phyloP scores from a whole-genome alignment of 208 protist species.

The Trichomonas gallinae region DNA sequence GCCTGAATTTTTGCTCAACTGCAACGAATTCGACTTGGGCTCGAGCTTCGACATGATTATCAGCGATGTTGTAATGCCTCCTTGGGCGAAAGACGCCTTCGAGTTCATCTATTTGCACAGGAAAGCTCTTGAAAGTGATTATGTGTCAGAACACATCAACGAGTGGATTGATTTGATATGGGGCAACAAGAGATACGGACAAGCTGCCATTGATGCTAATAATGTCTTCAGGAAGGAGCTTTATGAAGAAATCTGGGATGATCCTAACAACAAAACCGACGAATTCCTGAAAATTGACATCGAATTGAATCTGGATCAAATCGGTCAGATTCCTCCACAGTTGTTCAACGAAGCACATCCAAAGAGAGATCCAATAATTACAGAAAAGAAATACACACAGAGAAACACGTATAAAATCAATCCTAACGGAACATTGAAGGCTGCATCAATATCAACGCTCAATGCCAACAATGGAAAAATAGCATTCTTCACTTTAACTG shows the following conservation, averaged over 20 bases:
- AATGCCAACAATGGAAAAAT: too few species aligned
- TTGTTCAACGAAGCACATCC: not conserved
- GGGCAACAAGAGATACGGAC: not conserved
- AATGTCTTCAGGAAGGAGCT: not conserved
- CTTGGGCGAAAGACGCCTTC: not conserved
- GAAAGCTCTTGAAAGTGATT: not conserved
- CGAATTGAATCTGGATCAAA: not conserved
- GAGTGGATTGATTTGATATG: not conserved
- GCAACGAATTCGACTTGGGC: conserved; percentile 41
- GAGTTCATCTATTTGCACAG: not conserved
- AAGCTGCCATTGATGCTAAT: not conserved
- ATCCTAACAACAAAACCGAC: not conserved
- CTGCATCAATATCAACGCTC: not conserved
- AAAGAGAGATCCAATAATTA: not conserved
- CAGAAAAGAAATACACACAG: not conserved
- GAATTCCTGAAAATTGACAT: not conserved
- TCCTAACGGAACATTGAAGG: not conserved
- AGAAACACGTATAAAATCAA: not conserved
- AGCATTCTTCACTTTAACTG: not conserved
- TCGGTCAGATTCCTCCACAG: not conserved
- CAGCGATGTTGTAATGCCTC: not conserved
- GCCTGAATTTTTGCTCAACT: conserved; percentile 46
- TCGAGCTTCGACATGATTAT: not conserved
- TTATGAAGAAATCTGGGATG: not conserved
- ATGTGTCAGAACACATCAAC: not conserved